Evolutionary conservation across 345 rosid species (phyloP).

Genomic region (Arabidopsis thaliana): DNA sequence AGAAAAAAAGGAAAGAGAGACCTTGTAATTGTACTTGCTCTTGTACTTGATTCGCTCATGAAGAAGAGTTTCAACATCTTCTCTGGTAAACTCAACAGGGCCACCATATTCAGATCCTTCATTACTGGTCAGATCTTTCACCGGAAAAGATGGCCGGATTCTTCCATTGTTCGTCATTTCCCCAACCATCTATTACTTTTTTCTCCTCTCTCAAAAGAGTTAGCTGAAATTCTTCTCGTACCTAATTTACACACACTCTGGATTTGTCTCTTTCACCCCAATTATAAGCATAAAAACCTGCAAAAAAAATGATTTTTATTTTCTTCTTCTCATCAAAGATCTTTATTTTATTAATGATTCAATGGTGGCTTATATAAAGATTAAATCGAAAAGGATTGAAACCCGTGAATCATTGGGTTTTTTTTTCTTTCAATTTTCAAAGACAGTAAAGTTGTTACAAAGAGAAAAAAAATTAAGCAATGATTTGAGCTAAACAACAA

Average conservation of each 20-base stretch:
- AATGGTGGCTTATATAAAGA: background rate
- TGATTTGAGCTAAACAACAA: constrained; percentile 35
- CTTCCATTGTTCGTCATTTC: constrained; percentile 53
- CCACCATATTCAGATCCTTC: constrained; percentile 72
- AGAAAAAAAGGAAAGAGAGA: constrained; percentile 18
- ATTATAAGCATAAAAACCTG: constrained; percentile 10
- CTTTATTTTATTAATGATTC: background rate
- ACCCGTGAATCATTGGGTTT: constrained; percentile 47
- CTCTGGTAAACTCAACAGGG: constrained; percentile 63
- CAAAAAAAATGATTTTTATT: background rate
- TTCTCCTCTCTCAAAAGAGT: too few relatives aligned
- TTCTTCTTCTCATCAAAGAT: background rate
- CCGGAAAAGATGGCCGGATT: constrained; percentile 56
- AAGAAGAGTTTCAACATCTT: constrained; percentile 68
- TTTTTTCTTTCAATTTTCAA: constrained; percentile 32
- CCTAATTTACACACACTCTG: constrained; percentile 39
- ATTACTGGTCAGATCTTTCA: constrained; percentile 64
- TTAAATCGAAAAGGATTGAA: constrained; percentile 31
- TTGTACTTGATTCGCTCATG: constrained; percentile 63
- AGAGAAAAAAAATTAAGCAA: constrained; percentile 1
- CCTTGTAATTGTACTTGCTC: constrained; percentile 89
- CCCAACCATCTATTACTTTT: constrained; percentile 48
- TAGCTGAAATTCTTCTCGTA: constrained; percentile 20
- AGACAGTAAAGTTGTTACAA: constrained; percentile 20
- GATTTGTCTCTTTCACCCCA: constrained; percentile 34